Base-by-base conservation (phyloP, 768 basidiomycete genomes). In the Leccinellum rugosiceps region DNA sequence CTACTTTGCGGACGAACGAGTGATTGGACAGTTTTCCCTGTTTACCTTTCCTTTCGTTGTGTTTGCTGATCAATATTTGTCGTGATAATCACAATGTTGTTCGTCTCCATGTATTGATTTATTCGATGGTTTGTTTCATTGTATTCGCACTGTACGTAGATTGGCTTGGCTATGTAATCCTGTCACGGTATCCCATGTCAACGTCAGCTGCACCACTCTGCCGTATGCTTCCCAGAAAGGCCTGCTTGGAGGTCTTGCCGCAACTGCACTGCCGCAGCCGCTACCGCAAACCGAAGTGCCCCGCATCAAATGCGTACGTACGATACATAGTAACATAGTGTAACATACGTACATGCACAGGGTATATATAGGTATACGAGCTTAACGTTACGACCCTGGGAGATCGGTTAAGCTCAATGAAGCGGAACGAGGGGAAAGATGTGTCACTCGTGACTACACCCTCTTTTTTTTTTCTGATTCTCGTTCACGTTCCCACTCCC, bases 1-100 rank as follows among this genome's bases (percentile, higher is more conserved):
- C 49, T 34, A 58, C 54, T 7, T 32, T 61, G 51, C 53, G 52
- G 53, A 44, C 57, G 48, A 52, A 58, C 45, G 65, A 68, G 44
- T 65, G 38, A 52, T 28, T 10, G 13, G 4, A 48, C n/a, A 43
- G 15, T 32, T 56, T 23, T 23, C 19, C 19, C 7, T 23, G 6
- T 30, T 46, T 25, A 14, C 21, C 23, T 28, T 19, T 32, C n/a
- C n/a, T n/a, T 4, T n/a, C 4, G 17, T 26, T 23, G 23, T 44
- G 15, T 38, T 50, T 46, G 14, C 23, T 23, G 45, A 46, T 25
- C 45, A 3, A 23, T 25, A 19, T 46, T 14, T 46, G 41, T 19
- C n/a, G 38, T 41, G n/a, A 41, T 44, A 11, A 25, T 25, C 3
- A 19, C 9, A 19, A 19, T 19, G 50, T 46, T 60, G 48, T 46